phyloP scores from a whole-genome alignment of 83 land plant genomes.

The Diphasiastrum complanatum region DNA sequence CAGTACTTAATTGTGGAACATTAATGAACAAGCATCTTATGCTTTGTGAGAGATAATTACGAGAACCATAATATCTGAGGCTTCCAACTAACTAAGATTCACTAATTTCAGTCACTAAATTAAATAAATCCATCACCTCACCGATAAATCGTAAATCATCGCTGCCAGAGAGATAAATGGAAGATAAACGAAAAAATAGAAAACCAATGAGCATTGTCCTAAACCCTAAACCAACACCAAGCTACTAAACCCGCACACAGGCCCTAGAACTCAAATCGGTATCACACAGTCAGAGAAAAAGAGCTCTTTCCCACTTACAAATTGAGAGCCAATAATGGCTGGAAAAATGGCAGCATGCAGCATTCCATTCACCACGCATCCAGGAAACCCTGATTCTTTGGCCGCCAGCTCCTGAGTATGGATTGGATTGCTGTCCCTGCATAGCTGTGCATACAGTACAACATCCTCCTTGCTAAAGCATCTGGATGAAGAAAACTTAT shows the following conservation, averaged over 20 bases:
- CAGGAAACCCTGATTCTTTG: slow-evolving; percentile 20
- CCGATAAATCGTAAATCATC: neutral
- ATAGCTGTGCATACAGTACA: slow-evolving; percentile 6
- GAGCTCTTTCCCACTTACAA: slow-evolving; percentile 25
- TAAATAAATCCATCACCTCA: neutral
- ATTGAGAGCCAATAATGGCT: slow-evolving; percentile 26
- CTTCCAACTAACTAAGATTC: too few relatives aligned
- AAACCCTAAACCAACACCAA: too few relatives aligned
- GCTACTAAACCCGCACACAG: too few relatives aligned
- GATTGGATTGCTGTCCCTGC: slow-evolving; percentile 25
- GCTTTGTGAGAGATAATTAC: too few relatives aligned
- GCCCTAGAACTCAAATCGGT: too few relatives aligned
- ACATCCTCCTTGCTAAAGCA: slow-evolving; percentile 19
- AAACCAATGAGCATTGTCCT: too few relatives aligned
- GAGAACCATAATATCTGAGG: too few relatives aligned
- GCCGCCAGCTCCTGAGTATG: slow-evolving; percentile 22
- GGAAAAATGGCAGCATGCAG: slow-evolving; percentile 23
- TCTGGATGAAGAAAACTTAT: too few relatives aligned
- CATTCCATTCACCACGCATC: slow-evolving; percentile 27
- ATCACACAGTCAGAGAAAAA: neutral
- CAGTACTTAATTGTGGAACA: too few relatives aligned
- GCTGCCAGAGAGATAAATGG: too few relatives aligned
- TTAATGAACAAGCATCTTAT: too few relatives aligned
- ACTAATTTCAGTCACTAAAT: neutral
- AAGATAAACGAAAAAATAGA: too few relatives aligned